Evolutionary conservation across 805 yeast genomes (phyloP), one percentile per base, ranked within the genome.

Genomic region (Maudiozyma pseudohumilis): DNA sequence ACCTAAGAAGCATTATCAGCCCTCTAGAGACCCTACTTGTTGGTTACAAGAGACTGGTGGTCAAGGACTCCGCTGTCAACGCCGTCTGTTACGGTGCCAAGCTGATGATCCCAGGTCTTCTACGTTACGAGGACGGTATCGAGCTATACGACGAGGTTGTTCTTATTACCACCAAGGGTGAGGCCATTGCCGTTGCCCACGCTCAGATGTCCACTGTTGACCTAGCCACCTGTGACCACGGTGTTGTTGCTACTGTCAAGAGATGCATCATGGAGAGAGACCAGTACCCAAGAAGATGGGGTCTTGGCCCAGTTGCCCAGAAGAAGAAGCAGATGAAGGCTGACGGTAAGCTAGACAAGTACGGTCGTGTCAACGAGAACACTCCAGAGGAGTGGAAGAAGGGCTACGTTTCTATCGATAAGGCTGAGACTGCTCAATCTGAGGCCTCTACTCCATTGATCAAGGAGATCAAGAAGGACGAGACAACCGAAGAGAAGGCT

Each of bases 251-350:
- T 50, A 87, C 85, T 72, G 95, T 92, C 58, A 92, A 92, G 75
- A 84, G 98, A 72, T 89, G 97, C 72, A 92, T 92, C 55, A 92
- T 92, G 98, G 98, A 92, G 71, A 81, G 98, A 71, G 98, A 92
- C 64, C 77, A 95, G 36, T 92, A 92, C 66, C 98, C 98, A 68
- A 83, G 98, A 75, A 81, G 96, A 75, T 92, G 98, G 98, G 98
- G 98, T 45, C 70, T 92, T 53, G 98, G 98, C 54, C 98, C 98
- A 54, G 85, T 88, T 61, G 97, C 98, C 43, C 86, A 84, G 66
- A 87, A 87, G 80, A 92, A 92, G 83, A 92, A 92, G 75, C 95
- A 89, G 72, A 70, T 92, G 74, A 89, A 88, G 75, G 82, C 94
- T 38, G 95, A 83, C 49, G 98, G 97, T 57, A 89, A 92, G 68